Evolutionary conservation across 2,329 filamentous ascomycete genomes (phyloP), one percentile per base, ranked within the genome.

Genomic region (Venturia pyrina): DNA sequence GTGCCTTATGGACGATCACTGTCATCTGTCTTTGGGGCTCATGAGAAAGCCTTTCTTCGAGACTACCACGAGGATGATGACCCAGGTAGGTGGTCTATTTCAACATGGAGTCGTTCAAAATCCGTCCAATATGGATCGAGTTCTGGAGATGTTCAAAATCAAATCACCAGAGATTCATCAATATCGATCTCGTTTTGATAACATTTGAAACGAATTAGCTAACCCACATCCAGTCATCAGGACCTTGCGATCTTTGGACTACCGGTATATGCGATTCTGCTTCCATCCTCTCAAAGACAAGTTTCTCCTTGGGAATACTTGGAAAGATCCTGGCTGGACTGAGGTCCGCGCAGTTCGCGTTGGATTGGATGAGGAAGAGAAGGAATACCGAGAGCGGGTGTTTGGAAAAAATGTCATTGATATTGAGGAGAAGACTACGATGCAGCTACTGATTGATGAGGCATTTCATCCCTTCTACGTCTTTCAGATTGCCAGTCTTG

Each of bases 381-480:
- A 93, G 73, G 87, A 88, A 67, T 84, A 87, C 65, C 86, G 96
- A 64, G 90, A 95, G 71, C 83, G 87, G 53, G 89, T 98, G 5
- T 99, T 99, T 76, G 93, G 93, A 46, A 84, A 83, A 66, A 99
- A 99, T 71, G 77, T 91, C 66, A 96, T 99, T 70, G 90, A 97
- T 69, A 96, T 99, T 70, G 87, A 96, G 71, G 88, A 97, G 73
- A 99, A 97, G 78, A 87, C 90, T 1, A 84, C 89, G 19, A 83
- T 86, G 1, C 90, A 96, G 72, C 84, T 99, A 61, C 82, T 99
- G 17, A 82, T 96, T 24, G 93, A 99, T 71, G 95, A 99, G 85
- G 92, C 91, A 24, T 92, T 99, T 72, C 95, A 99, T 74, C 96
- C 95, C 0, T 99, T 99, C 75, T 99, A 99, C 75, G 89, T 99